Evolutionary conservation across 2,329 filamentous ascomycete genomes (phyloP).

Genomic region (Paraphaeosphaeria minitans): DNA sequence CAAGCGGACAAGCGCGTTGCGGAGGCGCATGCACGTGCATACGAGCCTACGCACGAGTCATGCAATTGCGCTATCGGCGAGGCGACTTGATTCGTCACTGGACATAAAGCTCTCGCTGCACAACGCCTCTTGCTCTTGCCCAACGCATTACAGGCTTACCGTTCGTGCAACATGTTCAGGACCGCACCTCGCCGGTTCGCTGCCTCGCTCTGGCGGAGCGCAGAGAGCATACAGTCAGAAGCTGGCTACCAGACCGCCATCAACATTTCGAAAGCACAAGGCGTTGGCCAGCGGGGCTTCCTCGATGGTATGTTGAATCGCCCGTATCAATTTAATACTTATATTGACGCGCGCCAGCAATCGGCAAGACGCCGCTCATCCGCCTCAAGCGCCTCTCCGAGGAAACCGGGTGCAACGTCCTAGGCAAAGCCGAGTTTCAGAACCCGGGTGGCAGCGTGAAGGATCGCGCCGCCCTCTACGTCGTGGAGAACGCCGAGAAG

Average conservation of each 20-base stretch:
- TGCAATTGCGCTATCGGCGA: conserved; percentile 32
- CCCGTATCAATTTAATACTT: neutral
- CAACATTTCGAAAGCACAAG: conserved; percentile 78
- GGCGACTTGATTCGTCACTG: conserved; percentile 24
- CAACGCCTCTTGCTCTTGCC: neutral
- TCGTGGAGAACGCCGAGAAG: conserved; percentile 92
- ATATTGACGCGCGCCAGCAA: conserved; percentile 62
- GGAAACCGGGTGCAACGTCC: conserved; percentile 88
- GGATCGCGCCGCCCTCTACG: conserved; percentile 92
- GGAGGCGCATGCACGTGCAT: conserved; percentile 21
- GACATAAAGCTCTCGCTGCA: conserved; percentile 4
- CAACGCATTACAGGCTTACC: conserved; percentile 2
- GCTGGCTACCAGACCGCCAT: conserved; percentile 65
- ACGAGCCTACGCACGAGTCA: conserved; percentile 2
- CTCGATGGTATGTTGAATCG: conserved; percentile 69
- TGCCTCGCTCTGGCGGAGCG: conserved; percentile 63
- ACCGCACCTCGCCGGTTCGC: conserved; percentile 71
- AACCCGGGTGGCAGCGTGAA: conserved; percentile 97
- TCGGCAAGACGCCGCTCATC: conserved; percentile 96
- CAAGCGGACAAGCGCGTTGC: conserved; percentile 13
- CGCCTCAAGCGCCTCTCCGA: conserved; percentile 85
- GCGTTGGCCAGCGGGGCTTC: conserved; percentile 73
- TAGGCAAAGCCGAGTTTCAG: conserved; percentile 98
- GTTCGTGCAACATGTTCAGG: conserved; percentile 64
- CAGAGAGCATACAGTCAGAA: conserved; percentile 54